Evolutionary conservation across 352 stramenopile genomes (phyloP).

Genomic region (Globisporangium parvum): DNA sequence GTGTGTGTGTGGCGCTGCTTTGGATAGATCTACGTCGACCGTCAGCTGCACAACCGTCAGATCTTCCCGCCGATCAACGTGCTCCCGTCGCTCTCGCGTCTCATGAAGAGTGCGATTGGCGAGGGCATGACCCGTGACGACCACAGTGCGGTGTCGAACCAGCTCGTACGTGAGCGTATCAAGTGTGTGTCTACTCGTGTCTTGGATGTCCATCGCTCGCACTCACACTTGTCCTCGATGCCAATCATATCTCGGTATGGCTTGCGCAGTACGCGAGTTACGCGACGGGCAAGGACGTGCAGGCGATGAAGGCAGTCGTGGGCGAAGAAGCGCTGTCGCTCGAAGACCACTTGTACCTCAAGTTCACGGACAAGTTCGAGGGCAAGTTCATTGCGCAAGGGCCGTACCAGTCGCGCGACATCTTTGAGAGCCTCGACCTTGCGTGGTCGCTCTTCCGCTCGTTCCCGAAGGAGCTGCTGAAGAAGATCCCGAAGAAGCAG

Average conservation of each 20-base stretch:
- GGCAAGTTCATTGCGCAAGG: constrained; percentile 97
- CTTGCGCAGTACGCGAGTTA: constrained; percentile 73
- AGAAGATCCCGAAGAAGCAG: constrained; percentile 99
- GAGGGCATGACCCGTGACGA: constrained; percentile 99
- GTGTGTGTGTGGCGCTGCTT: constrained; percentile 8
- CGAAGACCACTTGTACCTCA: constrained; percentile 99
- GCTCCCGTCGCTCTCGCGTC: constrained; percentile 96
- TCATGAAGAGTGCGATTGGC: constrained; percentile 99
- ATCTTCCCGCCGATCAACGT: constrained; percentile 99
- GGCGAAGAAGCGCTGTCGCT: constrained; percentile 98
- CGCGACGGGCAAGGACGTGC: constrained; percentile 94
- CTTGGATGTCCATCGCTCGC: too few relatives aligned
- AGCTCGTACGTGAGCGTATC: constrained; percentile 79
- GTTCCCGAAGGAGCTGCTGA: constrained; percentile 98
- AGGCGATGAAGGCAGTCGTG: constrained; percentile 99
- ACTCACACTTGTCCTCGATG: constrained; percentile 9
- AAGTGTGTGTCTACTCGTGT: not conserved
- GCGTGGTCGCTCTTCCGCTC: constrained; percentile 98
- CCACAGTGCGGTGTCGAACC: constrained; percentile 98
- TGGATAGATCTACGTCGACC: constrained; percentile 94
- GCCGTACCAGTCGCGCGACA: constrained; percentile 96
- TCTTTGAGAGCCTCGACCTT: constrained; percentile 98
- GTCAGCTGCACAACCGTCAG: constrained; percentile 97
- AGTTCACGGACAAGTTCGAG: constrained; percentile 99
- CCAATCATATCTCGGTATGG: too few relatives aligned